phyloP scores from a whole-genome alignment of 257 asterid genomes.

The Echium plantagineum region DNA sequence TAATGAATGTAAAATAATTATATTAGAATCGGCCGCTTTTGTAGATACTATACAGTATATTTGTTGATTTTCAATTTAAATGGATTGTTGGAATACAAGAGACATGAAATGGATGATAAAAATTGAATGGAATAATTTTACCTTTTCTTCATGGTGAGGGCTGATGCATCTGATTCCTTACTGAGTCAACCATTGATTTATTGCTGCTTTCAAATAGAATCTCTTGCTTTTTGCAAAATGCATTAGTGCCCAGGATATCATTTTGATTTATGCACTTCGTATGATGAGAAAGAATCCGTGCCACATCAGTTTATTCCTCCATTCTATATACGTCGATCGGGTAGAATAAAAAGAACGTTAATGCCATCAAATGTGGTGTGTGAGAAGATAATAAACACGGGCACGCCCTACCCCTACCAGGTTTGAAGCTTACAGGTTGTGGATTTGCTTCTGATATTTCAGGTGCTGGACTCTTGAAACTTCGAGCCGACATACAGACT shows the following conservation, averaged over 20 bases:
- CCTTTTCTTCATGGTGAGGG: not conserved
- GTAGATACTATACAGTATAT: not conserved
- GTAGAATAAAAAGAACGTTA: not conserved
- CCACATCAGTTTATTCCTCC: not conserved
- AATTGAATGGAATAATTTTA: not conserved
- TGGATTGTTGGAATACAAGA: not conserved
- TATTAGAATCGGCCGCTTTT: no score
- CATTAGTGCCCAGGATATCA: not conserved
- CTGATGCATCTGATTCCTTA: constrained; percentile 22
- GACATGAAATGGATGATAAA: not conserved
- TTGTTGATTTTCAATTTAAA: not conserved
- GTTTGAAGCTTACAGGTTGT: not conserved
- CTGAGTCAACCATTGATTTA: constrained; percentile 1
- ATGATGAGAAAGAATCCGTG: not conserved
- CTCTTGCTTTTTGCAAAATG: constrained; percentile 2
- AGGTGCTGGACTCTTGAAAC: constrained; percentile 81
- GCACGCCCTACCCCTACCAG: not conserved
- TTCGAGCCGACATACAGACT: constrained; percentile 73
- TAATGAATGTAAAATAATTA: no score
- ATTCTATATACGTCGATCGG: no score
- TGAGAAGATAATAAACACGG: not conserved
- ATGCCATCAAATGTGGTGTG: not conserved
- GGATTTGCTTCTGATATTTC: constrained; percentile 9
- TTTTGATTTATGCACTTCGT: not conserved
- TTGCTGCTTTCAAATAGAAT: not conserved